Evolutionary conservation across 331 rosid genomes (phyloP).

Genomic region (Quercus phellos): DNA sequence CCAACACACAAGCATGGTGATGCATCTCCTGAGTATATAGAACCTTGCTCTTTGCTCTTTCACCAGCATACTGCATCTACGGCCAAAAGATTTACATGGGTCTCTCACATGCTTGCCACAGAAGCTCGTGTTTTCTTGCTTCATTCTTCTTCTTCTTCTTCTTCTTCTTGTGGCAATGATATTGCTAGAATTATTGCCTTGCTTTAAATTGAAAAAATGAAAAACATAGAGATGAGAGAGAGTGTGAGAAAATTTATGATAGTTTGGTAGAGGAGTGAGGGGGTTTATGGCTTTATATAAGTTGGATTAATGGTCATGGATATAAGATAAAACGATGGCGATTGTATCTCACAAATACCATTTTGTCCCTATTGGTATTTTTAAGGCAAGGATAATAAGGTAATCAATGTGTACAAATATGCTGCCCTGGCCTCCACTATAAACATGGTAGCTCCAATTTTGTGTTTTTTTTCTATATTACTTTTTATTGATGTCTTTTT

Average conservation of each 20-base stretch:
- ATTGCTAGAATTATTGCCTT: background rate
- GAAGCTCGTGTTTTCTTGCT: conserved; percentile 22
- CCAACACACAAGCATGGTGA: conserved; percentile 76
- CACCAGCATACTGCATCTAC: conserved; percentile 48
- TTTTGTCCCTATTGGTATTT: background rate
- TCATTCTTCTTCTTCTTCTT: conserved; percentile 11
- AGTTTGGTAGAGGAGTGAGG: background rate
- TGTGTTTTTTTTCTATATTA: background rate
- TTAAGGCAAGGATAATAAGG: background rate
- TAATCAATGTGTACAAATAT: background rate
- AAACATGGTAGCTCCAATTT: conserved; percentile 1
- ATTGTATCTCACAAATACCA: background rate
- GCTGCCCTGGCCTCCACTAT: background rate
- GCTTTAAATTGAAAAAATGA: background rate
- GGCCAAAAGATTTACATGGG: conserved; percentile 45
- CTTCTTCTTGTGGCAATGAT: background rate
- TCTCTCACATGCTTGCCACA: conserved; percentile 21
- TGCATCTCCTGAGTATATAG: conserved; percentile 68
- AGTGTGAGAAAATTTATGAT: background rate
- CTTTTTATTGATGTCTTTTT: background rate
- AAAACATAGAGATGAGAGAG: background rate
- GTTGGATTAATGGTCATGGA: background rate
- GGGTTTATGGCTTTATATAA: background rate
- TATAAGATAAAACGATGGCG: background rate
- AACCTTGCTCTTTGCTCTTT: conserved; percentile 71